Percentiles rank a stretch among this genome's conserved stretches.
phyloP scores from a whole-genome alignment of 208 protist species.

The Leishmania mexicana region DNA sequence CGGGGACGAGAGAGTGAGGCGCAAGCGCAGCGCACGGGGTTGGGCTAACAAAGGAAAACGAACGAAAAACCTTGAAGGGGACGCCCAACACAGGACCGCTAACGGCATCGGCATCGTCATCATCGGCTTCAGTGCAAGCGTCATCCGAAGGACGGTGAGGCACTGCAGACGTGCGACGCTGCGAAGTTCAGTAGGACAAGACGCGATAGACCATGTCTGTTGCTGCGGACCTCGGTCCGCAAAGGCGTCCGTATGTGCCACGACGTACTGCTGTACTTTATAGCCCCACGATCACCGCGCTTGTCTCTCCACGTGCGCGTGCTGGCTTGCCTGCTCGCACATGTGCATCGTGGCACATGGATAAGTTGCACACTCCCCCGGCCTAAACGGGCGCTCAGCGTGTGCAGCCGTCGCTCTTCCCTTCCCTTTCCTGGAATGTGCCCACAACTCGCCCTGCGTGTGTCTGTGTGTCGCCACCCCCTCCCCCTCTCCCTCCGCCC shows the following conservation, averaged over 20 bases:
- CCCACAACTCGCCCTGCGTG: background rate
- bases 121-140: background rate
- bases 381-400: background rate
- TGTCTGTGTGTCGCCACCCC: background rate
- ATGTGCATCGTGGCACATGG: background rate
- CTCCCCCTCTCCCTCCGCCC: background rate
- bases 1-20: background rate
- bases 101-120: background rate
- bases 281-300: background rate
- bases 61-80: background rate
- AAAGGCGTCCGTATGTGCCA: background rate
- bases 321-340: background rate
- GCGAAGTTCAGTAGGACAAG: background rate
- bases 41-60: background rate
- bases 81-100: background rate
- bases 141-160: background rate
- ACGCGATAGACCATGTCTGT: background rate
- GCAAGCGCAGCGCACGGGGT: background rate
- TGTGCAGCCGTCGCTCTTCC: background rate
- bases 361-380: background rate
- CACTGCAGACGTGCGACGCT: background rate
- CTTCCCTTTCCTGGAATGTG: background rate
- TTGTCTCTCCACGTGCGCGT: background rate
- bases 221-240: background rate
- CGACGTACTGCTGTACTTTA: background rate